Conservation (phyloP, 257 asterid genomes). For the Solanum chilense region DNA sequence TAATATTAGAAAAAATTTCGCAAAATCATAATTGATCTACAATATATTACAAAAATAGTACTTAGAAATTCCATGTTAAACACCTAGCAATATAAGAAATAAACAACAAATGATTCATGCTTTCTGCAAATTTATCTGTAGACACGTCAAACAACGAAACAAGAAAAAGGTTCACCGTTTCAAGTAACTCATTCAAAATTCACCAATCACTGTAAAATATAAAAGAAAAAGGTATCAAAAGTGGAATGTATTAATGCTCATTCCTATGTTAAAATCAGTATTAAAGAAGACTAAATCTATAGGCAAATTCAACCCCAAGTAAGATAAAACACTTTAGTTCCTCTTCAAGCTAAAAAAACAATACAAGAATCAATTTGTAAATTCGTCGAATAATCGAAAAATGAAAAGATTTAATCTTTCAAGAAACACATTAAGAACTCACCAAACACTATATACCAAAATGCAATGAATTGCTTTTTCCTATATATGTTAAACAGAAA, state of each 20-base stretch:
- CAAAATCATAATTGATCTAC: too few relatives aligned
- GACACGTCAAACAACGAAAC: neutral
- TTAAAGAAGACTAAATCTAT: neutral
- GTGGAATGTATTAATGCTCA: neutral
- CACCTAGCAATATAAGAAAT: neutral
- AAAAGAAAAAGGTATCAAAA: neutral
- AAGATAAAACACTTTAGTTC: neutral
- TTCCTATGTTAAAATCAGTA: neutral
- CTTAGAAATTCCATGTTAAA: neutral
- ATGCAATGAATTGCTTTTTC: too few relatives aligned
- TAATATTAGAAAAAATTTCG: too few relatives aligned
- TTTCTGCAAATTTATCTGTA: neutral
- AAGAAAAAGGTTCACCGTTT: neutral
- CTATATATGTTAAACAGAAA: conserved; percentile 7
- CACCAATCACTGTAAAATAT: neutral
- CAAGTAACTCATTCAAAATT: neutral
- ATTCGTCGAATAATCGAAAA: neutral
- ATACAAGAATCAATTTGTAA: neutral
- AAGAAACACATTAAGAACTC: too few relatives aligned
- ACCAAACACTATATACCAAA: too few relatives aligned
- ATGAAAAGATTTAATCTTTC: too few relatives aligned
- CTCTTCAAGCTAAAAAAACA: neutral
- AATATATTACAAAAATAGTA: too few relatives aligned
- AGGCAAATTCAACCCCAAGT: neutral
- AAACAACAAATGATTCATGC: neutral